Evolutionary conservation across 192 early-diverging fungal genomes (phyloP), one percentile per base, ranked within the genome.

Genomic region (Chytriomyces sp.): DNA sequence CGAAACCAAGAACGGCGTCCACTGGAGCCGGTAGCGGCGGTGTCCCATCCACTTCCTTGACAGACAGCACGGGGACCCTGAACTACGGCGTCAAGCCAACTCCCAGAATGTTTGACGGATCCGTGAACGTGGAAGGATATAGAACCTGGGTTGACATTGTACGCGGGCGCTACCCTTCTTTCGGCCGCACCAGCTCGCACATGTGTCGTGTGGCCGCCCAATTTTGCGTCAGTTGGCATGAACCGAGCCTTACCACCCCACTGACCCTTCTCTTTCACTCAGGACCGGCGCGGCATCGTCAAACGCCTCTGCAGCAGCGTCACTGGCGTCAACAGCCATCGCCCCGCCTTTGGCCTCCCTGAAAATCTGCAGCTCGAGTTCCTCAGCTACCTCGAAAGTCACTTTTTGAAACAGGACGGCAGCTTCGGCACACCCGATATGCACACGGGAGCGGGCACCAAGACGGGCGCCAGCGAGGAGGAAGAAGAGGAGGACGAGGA

Each of bases 331-430:
- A 22, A 34, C 7, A 33, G 28, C 40, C 12, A 22, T 28, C 40
- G 52, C 14, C 63, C 63, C 26, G 49, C 63, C 40, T 65, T 52
- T 5, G 30, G 22, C 8, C 8, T 65, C 6, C 63, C 59, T 33
- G 31, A 12, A 37, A 14, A 33, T 22, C 22, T 28, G 6, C 59
- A 61, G 0, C 5, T 19, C 19, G 59, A 61, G 33, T 61, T 61
- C 37, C 33, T 61, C 22, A 36, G 37, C 30, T 61, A 32, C 32
- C 30, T 61, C 31, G 59, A 61, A 32, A n/a, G 31, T 7, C 8
- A 19, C 5, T 61, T 61, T 33, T n/a, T 61, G 25, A 5, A 61
- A 7, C 56, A 8, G n/a, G 59, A 61, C 25, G 59, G 59, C n/a
- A 14, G 5, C 8, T 61, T 61, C 37, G 59, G 59, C 5, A 28